Evolutionary conservation across 2,329 filamentous ascomycete genomes (phyloP), one percentile per base, ranked within the genome.

Genomic region (Colletotrichum sp.): DNA sequence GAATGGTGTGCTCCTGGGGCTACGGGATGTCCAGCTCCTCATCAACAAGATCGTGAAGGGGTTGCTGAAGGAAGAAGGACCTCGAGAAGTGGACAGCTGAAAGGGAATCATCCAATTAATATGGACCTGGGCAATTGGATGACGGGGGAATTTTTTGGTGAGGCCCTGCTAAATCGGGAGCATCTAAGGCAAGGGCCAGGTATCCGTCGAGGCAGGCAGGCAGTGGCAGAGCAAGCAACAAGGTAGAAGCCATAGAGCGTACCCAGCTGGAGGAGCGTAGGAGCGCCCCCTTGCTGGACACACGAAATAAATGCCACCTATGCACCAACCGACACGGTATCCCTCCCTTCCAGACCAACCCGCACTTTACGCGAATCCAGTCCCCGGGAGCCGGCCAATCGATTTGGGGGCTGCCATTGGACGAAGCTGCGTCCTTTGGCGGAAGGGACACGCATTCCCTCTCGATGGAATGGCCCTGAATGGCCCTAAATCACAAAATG

Each of bases 281-380:
- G 44, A 68, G 48, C 71, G 44, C 70, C 70, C 73, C 74, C 74
- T 77, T 71, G 72, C 72, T 72, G 62, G 66, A 59, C 55, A 66
- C 72, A 66, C 72, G 72, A 71, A 71, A 65, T 77, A 77, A 77
- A 75, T 75, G 75, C 72, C 75, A 77, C 72, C 68, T 77, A 77
- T 77, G 75, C 75, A 77, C 75, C 68, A 77, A 77, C 59, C 66
- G 71, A 73, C 70, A 65, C 71, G 70, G 65, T 66, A 68, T 75
- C 60, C 75, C 70, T 71, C 68, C 74, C 74, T 76, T 75, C 57
- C 55, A 68, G 63, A 44, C 62, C 68, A 44, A 64, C 71, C 69
- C 60, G 66, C 71, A 74, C 74, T 76, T 69, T 69, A 76, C 74
- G 71, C 71, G 74, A 74, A 76, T 59, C 70, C 28, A 15, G 66